Conservation (phyloP, 176 grass and related monocot genomes). For the Ampelocalamus luodianensis region DNA sequence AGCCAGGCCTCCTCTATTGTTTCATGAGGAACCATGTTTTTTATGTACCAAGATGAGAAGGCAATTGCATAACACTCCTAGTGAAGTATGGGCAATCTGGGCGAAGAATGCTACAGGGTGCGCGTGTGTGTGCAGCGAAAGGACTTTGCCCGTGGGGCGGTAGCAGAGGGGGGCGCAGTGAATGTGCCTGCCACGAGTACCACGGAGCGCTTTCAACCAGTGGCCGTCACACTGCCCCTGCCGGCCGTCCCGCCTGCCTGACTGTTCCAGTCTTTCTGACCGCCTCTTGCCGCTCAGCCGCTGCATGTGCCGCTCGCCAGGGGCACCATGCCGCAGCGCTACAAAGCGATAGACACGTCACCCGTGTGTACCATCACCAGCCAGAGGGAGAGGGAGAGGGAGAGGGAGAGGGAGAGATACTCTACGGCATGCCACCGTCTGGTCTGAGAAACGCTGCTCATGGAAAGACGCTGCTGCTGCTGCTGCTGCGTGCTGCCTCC, state of each 20-base stretch:
- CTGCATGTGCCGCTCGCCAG: conserved; percentile 52
- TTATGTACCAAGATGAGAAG: neutral
- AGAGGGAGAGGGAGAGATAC: neutral
- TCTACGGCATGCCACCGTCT: neutral
- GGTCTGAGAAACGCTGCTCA: neutral
- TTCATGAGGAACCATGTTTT: neutral
- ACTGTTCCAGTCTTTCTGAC: conserved; percentile 45
- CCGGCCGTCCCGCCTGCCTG: neutral
- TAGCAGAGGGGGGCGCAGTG: conserved; percentile 39
- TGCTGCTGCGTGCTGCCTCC: conserved; percentile 24
- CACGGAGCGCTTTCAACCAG: conserved; percentile 39
- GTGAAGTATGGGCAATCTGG: neutral
- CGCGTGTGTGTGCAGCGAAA: conserved; percentile 35
- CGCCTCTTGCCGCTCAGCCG: conserved; percentile 41
- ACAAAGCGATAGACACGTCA: conserved; percentile 19
- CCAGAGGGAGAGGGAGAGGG: neutral
- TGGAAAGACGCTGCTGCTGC: conserved; percentile 39
- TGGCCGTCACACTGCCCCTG: conserved; percentile 40
- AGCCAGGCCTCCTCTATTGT: neutral
- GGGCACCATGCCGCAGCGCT: conserved; percentile 14
- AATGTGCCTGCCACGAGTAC: conserved; percentile 60
- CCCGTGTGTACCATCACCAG: conserved; percentile 23
- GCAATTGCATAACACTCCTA: neutral
- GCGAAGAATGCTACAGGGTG: neutral
- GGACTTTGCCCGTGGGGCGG: conserved; percentile 50